Percentiles rank a stretch among this genome's conserved stretches.
phyloP scores from a whole-genome alignment of 257 asterid species.

The Nicotiana undulata region DNA sequence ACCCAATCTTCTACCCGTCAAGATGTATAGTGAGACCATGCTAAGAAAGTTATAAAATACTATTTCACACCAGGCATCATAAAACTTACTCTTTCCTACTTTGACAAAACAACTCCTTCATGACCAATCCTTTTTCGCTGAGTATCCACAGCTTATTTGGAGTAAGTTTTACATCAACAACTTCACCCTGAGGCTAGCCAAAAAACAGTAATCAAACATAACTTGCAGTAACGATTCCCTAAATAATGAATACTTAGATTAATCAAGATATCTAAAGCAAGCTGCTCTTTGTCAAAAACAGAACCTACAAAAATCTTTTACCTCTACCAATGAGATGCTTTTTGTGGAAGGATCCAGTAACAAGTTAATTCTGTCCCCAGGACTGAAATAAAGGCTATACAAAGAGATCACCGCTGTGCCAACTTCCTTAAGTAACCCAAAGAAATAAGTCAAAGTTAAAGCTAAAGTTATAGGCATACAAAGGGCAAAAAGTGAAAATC shows the following conservation, averaged over 20 bases:
- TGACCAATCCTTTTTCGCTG: constrained; percentile 59
- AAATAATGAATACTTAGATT: neutral
- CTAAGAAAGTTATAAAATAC: neutral
- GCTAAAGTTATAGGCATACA: constrained; percentile 8
- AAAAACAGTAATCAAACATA: neutral
- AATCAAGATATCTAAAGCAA: neutral
- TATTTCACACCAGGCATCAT: neutral
- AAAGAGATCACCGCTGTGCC: constrained; percentile 39
- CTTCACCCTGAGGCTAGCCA: constrained; percentile 48
- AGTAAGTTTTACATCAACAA: constrained; percentile 64
- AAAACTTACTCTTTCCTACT: constrained; percentile 47
- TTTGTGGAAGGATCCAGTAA: constrained; percentile 43
- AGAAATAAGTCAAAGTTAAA: constrained; percentile 18
- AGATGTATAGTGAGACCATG: neutral
- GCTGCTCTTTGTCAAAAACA: neutral
- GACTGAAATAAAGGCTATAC: constrained; percentile 36
- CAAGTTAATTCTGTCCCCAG: constrained; percentile 48
- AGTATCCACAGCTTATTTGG: constrained; percentile 70
- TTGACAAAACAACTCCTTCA: constrained; percentile 43
- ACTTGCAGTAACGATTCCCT: neutral
- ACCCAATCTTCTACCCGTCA: neutral
- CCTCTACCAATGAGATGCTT: constrained; percentile 60
- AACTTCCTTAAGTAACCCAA: constrained; percentile 40
- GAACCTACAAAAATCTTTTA: constrained; percentile 13
- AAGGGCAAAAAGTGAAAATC: neutral